Percentiles rank a stretch among this genome's conserved stretches.
These are phyloP conservation scores for Erythrophleum ivorense DNA, from an alignment of 331 rosid genomes.

Conservation along the genomic window DNA sequence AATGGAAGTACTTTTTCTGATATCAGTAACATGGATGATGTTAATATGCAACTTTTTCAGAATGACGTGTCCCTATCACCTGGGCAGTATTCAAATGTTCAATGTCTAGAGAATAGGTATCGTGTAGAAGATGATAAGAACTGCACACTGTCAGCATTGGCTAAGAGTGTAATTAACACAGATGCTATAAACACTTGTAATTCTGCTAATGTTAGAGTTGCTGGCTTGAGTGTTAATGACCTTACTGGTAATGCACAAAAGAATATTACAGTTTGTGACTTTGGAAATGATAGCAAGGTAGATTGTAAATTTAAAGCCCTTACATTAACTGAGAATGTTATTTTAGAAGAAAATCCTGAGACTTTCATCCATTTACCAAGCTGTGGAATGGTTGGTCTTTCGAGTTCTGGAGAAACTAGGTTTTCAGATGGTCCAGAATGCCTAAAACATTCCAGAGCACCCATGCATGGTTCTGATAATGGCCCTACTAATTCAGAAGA, in stretches of 20 bases:
- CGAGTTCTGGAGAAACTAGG: constrained; percentile 50
- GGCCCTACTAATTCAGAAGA: constrained; percentile 43
- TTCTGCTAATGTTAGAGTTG: constrained; percentile 35
- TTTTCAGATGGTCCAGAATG: constrained; percentile 44
- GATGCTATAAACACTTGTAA: constrained; percentile 41
- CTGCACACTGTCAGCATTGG: constrained; percentile 44
- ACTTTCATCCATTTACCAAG: constrained; percentile 41
- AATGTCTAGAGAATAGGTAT: constrained; percentile 45
- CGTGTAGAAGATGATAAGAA: constrained; percentile 41
- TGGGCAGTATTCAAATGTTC: constrained; percentile 45
- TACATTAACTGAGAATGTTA: constrained; percentile 37
- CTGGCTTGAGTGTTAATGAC: constrained; percentile 41
- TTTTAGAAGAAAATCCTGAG: constrained; percentile 44
- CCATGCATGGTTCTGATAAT: constrained; percentile 44
- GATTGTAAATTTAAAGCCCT: constrained; percentile 42
- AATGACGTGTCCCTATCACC: constrained; percentile 43
- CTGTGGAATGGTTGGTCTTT: constrained; percentile 41
- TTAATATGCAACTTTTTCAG: constrained; percentile 45
- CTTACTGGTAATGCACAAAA: constrained; percentile 42
- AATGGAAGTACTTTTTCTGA: constrained; percentile 46
- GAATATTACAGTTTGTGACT: constrained; percentile 42
- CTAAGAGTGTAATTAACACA: constrained; percentile 39
- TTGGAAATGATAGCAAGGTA: constrained; percentile 41
- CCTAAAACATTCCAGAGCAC: constrained; percentile 43
- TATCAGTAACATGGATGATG: constrained; percentile 46